These are phyloP conservation scores for Coemansia reversa DNA, from an alignment of 192 early-diverging fungal species.

Conservation along the genomic window DNA sequence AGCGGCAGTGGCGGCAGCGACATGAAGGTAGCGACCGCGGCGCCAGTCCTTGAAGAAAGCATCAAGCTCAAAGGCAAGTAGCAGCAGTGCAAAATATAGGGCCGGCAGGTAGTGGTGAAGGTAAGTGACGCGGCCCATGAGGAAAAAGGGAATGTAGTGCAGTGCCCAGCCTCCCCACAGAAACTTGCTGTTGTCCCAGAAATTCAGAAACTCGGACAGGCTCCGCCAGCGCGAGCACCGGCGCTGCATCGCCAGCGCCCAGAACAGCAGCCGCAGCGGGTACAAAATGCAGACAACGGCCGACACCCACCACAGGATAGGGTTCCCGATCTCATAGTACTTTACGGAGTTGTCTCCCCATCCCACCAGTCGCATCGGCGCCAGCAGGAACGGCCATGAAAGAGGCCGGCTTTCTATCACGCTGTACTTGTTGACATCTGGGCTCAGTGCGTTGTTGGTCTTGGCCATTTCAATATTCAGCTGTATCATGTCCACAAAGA, in stretches of 20 bases:
- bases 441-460: slow-evolving; percentile 52
- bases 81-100: slow-evolving; percentile 77
- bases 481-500: slow-evolving; percentile 42
- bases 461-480: slow-evolving; percentile 54
- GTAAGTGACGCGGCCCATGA: slow-evolving; percentile 90
- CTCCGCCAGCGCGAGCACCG: slow-evolving; percentile 24
- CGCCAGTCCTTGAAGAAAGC: slow-evolving; percentile 62
- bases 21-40: slow-evolving; percentile 59
- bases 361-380: slow-evolving; percentile 89
- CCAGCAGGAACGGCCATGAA: slow-evolving; percentile 84
- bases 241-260: slow-evolving; percentile 27
- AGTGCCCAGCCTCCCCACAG: slow-evolving; percentile 80
- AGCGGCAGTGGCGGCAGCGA: slow-evolving; percentile 42
- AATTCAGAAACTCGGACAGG: slow-evolving; percentile 52
- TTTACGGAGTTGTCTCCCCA: slow-evolving; percentile 68
- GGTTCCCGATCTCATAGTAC: slow-evolving; percentile 92
- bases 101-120: slow-evolving; percentile 95
- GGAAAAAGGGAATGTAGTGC: slow-evolving; percentile 90
- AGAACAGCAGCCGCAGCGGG: slow-evolving; percentile 32
- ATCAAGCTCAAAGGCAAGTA: slow-evolving; percentile 72
- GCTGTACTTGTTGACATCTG: slow-evolving; percentile 55
- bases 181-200: slow-evolving; percentile 71
- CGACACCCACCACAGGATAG: slow-evolving; percentile 81
- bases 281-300: slow-evolving; percentile 44
- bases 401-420: slow-evolving; percentile 62